phyloP scores from a whole-genome alignment of 169 alveolate species.

The Eimeria sp. region DNA sequence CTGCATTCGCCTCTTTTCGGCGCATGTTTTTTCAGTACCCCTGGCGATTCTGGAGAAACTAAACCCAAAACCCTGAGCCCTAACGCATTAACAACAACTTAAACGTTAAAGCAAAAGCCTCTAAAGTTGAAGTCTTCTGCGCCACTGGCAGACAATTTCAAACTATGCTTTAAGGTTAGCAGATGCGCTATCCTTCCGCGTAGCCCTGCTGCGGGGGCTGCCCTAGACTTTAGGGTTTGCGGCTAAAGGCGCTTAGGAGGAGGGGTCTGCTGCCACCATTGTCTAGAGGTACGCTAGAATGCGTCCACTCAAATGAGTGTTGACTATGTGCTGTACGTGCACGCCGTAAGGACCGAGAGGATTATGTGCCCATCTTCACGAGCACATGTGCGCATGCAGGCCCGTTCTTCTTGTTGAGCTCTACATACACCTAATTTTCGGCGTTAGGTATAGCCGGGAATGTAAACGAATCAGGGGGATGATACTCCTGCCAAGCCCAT shows the following conservation, averaged over 20 bases:
- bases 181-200: background rate
- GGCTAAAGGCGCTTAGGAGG: background rate
- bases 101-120: background rate
- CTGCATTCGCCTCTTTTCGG: too few species aligned
- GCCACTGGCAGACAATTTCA: background rate
- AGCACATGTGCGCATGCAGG: background rate
- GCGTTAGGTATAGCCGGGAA: slow-evolving; percentile 7
- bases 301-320: background rate
- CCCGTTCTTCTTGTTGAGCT: background rate
- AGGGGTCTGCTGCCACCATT: background rate
- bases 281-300: background rate
- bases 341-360: background rate
- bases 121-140: background rate
- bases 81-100: too few species aligned
- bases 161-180: background rate
- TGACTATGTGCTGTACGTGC: background rate
- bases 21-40: too few species aligned
- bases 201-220: slow-evolving; percentile 35
- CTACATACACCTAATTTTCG: background rate
- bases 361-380: background rate
- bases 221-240: background rate
- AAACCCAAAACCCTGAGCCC: too few species aligned
- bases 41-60: too few species aligned
- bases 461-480: slow-evolving; percentile 63
- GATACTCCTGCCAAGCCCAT: slow-evolving; percentile 61